Base-by-base conservation (phyloP, 441 rosid species). In the Viola pubescens region DNA sequence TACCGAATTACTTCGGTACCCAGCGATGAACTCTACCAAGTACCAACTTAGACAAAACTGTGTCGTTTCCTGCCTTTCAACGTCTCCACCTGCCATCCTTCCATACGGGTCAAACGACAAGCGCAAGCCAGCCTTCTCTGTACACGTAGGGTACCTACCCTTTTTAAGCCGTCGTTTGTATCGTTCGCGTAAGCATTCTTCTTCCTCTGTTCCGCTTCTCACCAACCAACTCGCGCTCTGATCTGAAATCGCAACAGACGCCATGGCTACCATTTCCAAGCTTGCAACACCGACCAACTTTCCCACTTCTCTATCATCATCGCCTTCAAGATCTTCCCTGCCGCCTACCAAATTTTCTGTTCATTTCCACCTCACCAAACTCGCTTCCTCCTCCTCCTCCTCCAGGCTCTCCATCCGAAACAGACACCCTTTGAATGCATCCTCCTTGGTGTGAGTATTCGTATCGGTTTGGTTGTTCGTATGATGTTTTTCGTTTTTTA, bases 231-330 rank as follows among this genome's bases (percentile, higher is more conserved):
- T 8, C 34, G 34, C 34, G 34, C 34, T 26, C 34, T 26, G 34
- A 26, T 26, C 34, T 26, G 34, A 26, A 26, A 26, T 26, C 34
- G 34, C 34, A 26, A 26, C 53, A 46, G 4, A 53, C 56, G 4
- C 61, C 58, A 82, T 88, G 95, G 84, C 96, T 14, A 78, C 96
- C 75, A 71, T 86, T 71, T 86, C 92, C 65, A 88, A 79, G 77
- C 87, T 89, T 59, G 68, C 87, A n/a, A 68, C 54, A 54, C 73
- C 85, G 4, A 57, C 84, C 4, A 57, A 12, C 63, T 76, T 79
- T 6, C 49, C 76, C 0, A 58, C 82, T 39, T 64, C 77, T 26
- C 38, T 68, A 2, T 6, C 70, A 7, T 11, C 60, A 5, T 57
- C 79, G 5, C 40, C 83, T 7, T 63, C 85, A 60, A 70, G 79